Evolutionary conservation across 83 land plant genomes (phyloP), one percentile per base, ranked within the genome.

Genomic region (Picea mariana): DNA sequence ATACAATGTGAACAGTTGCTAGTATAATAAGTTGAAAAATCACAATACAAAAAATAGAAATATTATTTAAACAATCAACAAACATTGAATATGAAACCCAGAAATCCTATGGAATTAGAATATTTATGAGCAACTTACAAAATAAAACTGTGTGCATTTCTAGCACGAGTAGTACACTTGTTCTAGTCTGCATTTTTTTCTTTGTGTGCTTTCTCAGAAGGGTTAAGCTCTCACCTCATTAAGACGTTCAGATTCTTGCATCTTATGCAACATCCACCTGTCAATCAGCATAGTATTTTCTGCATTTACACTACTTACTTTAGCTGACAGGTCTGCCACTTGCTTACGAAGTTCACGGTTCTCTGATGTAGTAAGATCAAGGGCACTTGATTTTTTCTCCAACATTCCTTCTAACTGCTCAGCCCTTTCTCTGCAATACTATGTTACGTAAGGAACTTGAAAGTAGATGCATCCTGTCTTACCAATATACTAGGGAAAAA

Each of bases 241-340:
- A 24, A 98, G 89, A 6, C 89, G 92, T 81, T 98, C 99, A 62
- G 99, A 98, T 82, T 93, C 95, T 86, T 94, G 85, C 99, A 98
- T 96, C 82, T 98, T 98, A 63, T 94, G 90, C 85, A 91, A 66
- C 99, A 98, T 94, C 95, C 93, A 94, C 17, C 97, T 93, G 82
- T 98, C 99, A 86, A 96, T 82, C 27, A 98, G 85, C 92, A 88
- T 88, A 67, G 90, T 93, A 81, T 94, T 98, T 82, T 98, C 99
- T 62, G 84, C 88, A 81, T 96, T 90, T 4, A 85, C 84, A 12
- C 79, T 76, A 17, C 79, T 83, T 27, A 89, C 82, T 82, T 88
- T 89, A 0, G 52, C 15, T 24, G 82, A 88, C 20, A 89, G 80
- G 52, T 87, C 91, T 67, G 88, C 87, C 9, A 93, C 84, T 77